Percentiles rank a stretch among this genome's conserved stretches.
Conservation (phyloP, 192 early-diverging fungal genomes). For the Nowakowskiella sp. region DNA sequence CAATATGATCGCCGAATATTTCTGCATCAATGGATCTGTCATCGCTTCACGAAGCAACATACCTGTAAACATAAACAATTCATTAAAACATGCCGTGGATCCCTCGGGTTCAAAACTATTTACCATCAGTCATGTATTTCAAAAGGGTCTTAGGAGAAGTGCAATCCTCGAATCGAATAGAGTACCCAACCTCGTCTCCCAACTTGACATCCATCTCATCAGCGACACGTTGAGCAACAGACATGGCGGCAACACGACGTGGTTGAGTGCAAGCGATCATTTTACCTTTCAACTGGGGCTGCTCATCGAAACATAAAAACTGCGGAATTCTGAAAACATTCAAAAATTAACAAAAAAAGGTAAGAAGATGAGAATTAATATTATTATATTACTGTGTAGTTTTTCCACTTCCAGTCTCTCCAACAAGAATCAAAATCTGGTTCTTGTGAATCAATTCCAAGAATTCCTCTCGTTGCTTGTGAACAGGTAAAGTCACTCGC, state of each 20-base stretch:
- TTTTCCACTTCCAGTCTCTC: conserved; percentile 97
- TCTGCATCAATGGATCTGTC: conserved; percentile 75
- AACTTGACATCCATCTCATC: conserved; percentile 91
- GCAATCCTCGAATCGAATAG: conserved; percentile 96
- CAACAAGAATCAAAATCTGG: conserved; percentile 91
- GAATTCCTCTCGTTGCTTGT: conserved; percentile 87
- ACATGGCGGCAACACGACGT: conserved; percentile 98
- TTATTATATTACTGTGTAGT: conserved; percentile 79
- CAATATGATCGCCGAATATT: conserved; percentile 93
- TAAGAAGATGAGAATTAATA: neutral
- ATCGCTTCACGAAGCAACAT: conserved; percentile 98
- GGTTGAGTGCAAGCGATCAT: conserved; percentile 99
- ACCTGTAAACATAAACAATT: too few relatives aligned
- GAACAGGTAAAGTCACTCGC: conserved; percentile 85
- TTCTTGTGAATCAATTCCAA: conserved; percentile 85
- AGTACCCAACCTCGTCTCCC: conserved; percentile 96
- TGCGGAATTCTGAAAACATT: conserved; percentile 78
- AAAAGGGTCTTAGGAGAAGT: conserved; percentile 76
- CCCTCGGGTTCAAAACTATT: too few relatives aligned
- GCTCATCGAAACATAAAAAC: conserved; percentile 83
- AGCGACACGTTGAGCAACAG: conserved; percentile 95
- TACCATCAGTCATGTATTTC: conserved; percentile 99
- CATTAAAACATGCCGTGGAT: too few relatives aligned
- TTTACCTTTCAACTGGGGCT: conserved; percentile 76
- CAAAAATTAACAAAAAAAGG: neutral